Base-by-base conservation (phyloP, 2,329 filamentous ascomycete genomes). In the Cladosporium cucumerinum region DNA sequence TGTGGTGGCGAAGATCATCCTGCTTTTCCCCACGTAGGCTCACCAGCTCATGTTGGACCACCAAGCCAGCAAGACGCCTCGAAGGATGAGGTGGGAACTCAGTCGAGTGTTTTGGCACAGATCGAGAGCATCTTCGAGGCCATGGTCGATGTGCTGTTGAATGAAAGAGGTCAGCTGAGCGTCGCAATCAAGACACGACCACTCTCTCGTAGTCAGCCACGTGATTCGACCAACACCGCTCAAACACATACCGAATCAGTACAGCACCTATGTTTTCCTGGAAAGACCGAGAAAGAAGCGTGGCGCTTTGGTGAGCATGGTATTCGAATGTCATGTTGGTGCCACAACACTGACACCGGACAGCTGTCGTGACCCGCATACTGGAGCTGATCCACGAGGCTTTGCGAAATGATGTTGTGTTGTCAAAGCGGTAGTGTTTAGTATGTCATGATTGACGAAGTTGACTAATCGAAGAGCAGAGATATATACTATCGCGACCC, bases 401-500 rank as follows among this genome's bases (percentile, higher is more conserved):
- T 6, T 75, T 88, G 23, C 70, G 78, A 8, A 77, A 78, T 2
- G 78, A 82, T 51, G 73, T 79, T 21, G 72, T 82, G 11, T 78
- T 86, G 66, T 86, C 85, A 0, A 88, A 88, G 72, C 80, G 85
- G 85, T 85, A 70, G 23, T 8, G n/a, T 21, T 18, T 7, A 39
- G 32, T 51, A 16, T n/a, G 6, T 28, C n/a, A 14, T 39, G 36
- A 18, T 26, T 54, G 6, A 21, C 25, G 51, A 51, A 57, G 46
- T 21, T 43, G 43, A 63, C 67, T 69, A 49, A 67, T 68, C 30
- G 65, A 32, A 7, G 16, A 26, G 32, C 66, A 94, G 91, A 67
- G 90, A 91, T 71, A 87, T 96, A 4, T 96, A 89, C 75, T 96
- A 96, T 73, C 87, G 91, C 70, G 84, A 93, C 69, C 86, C 88